Percentiles rank a stretch among this genome's conserved stretches.
Evolutionary conservation across 176 grass and related monocot species (phyloP).

Genomic region (Cymbopogon citratus): DNA sequence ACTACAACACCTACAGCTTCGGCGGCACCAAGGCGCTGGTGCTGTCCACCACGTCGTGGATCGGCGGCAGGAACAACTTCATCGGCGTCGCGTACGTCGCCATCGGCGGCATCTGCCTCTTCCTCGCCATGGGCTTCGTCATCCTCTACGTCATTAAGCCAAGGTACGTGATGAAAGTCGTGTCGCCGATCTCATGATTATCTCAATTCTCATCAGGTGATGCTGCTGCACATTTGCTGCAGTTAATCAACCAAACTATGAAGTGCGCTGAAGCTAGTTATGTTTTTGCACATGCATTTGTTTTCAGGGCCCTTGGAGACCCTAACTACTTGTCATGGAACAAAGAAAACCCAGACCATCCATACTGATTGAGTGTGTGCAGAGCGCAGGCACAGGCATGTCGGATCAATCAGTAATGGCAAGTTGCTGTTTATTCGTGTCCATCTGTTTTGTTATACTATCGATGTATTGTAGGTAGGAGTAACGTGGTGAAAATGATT

Average conservation of each 20-base stretch:
- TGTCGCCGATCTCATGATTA: neutral
- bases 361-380: constrained; percentile 22
- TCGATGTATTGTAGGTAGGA: neutral
- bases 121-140: constrained; percentile 61
- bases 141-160: constrained; percentile 69
- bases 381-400: neutral
- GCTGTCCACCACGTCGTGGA: constrained; percentile 83
- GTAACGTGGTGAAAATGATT: too few relatives aligned
- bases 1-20: constrained; percentile 95
- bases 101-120: constrained; percentile 59
- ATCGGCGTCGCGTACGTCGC: constrained; percentile 70
- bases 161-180: constrained; percentile 1
- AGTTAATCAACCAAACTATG: neutral
- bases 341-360: constrained; percentile 34
- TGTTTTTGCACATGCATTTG: neutral
- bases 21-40: constrained; percentile 77
- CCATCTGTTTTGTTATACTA: neutral
- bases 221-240: neutral
- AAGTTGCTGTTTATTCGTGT: neutral
- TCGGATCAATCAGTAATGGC: neutral
- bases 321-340: constrained; percentile 87
- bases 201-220: neutral
- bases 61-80: constrained; percentile 82
- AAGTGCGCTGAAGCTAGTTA: neutral
- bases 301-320: constrained; percentile 77